Evolutionary conservation across 2,329 filamentous ascomycete genomes (phyloP), one percentile per base, ranked within the genome.

Genomic region (Microcyclospora tardicrescens): DNA sequence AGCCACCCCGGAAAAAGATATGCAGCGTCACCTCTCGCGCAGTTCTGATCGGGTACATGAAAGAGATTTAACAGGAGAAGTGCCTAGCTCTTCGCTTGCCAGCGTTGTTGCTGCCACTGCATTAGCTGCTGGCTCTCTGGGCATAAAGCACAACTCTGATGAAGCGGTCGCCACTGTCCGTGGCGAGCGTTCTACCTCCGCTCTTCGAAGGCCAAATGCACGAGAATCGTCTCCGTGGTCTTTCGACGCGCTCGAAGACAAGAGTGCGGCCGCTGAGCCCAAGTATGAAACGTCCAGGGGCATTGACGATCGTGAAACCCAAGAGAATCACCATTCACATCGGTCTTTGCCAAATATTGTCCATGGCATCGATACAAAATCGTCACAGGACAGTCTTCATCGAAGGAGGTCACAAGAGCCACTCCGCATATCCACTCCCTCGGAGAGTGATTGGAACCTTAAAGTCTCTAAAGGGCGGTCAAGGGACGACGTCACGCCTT

Each of bases 391-490:
- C n/a, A 55, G 57, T 35, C 38, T 58, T 29, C 45, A 45, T 6
- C 45, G 52, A 29, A 43, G 55, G 33, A 41, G 55, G 35, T 58
- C 54, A 11, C 43, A 46, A 5, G 54, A 56, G 34, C 52, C 55
- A 14, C 42, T 57, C 11, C 53, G 46, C 11, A 48, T 57, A 28
- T 43, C 45, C 14, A 54, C 49, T 10, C 43, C 38, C 3, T 40
- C 42, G 11, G 42, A 36, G 6, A 35, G 41, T 0, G 46, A 48
- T 3, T 47, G 46, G 47, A 38, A 46, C 2, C 15, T 52, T 6
- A 40, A 43, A 10, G 46, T 40, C 1, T 39, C 46, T 5, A 49
- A 54, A 40, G 39, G 43, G 28, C 47, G 45, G n/a, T 34, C 37
- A 3, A 38, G 40, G n/a, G 37, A 47, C 34, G 37, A 42, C 6